Base-by-base conservation (phyloP, 768 basidiomycete genomes). In the Harrya chromipes region DNA sequence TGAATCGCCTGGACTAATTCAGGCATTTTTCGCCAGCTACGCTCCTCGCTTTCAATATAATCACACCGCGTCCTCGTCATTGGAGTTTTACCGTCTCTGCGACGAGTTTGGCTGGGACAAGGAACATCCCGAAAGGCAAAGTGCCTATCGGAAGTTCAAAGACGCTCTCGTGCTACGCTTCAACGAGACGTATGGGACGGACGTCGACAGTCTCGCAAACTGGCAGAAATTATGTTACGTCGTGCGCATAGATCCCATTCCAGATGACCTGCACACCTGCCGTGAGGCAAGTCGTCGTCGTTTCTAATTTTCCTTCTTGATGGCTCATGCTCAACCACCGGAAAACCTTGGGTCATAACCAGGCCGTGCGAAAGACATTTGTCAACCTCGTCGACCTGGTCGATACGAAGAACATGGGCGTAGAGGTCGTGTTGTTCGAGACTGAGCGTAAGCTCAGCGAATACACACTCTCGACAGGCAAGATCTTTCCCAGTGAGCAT, bases 311-410 rank as follows among this genome's bases (percentile, higher is more conserved):
- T 54, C 23, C 19, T 44, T 19, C 36, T 29, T 29, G 6, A 12
- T n/a, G 11, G 13, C 12, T 0, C 4, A 1, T 16, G 33, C 14
- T 33, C 14, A 33, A 16, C 14, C 5, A 16, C 14, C 16, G 33
- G 12, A 33, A 51, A 14, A 31, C 31, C 4, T 2, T 6, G 12
- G 31, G 12, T 14, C 31, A 6, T 3, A 9, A 4, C 23, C 10
- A 60, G 59, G 56, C 52, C 0, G 19, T 60, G 8, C 19, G 39
- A 0, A 23, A 16, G 0, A 49, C 39, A 0, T 19, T 41, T 4
- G 49, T 62, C 16, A 62, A 60, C 6, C 60, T 60, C 16, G 60
- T 60, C 33, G 60, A 60, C 20, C 59, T 59, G 17, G 58, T 58
- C 5, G 57, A 60, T 29, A 39, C 23, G 1, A 17, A 53, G 10